These are phyloP conservation scores for Dichotomopilus funicola DNA, from an alignment of 2,329 filamentous ascomycete species.

Conservation along the genomic window DNA sequence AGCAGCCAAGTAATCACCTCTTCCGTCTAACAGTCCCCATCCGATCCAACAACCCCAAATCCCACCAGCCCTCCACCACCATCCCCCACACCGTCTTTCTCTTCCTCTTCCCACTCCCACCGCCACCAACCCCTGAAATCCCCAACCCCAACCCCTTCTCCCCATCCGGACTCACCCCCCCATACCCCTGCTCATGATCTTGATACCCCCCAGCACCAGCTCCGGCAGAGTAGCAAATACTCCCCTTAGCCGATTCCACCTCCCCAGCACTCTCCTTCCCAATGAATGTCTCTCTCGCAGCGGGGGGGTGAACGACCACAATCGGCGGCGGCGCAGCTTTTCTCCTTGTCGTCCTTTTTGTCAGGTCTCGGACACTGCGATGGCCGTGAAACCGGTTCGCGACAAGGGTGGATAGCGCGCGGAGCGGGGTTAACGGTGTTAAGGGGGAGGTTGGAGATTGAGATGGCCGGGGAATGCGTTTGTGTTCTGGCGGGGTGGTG, in stretches of 20 bases:
- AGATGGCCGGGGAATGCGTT: constrained; percentile 17
- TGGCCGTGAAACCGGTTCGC: neutral
- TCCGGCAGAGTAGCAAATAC: neutral
- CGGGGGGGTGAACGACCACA: constrained; percentile 9
- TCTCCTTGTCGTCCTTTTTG: neutral
- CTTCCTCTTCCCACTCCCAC: neutral
- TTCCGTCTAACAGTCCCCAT: constrained; percentile 24
- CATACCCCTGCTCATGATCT: constrained; percentile 16
- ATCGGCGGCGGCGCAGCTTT: constrained; percentile 14
- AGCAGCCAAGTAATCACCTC: constrained; percentile 7
- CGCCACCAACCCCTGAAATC: neutral
- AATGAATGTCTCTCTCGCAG: neutral
- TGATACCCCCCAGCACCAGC: no score
- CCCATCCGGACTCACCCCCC: constrained; percentile 10
- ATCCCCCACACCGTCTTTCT: constrained; percentile 20
- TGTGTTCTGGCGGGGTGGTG: constrained; percentile 18
- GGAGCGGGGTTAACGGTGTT: no score
- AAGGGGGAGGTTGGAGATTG: constrained; percentile 16
- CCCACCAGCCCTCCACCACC: constrained; percentile 24
- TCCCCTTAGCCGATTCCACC: constrained; percentile 2
- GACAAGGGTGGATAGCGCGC: no score
- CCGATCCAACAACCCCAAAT: constrained; percentile 23
- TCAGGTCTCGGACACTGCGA: constrained; percentile 19
- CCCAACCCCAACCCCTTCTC: neutral
- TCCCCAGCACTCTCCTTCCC: neutral